Percentiles rank a stretch among this genome's conserved stretches.
phyloP scores from a whole-genome alignment of 352 stramenopile species.

The Globisporangium lucens region DNA sequence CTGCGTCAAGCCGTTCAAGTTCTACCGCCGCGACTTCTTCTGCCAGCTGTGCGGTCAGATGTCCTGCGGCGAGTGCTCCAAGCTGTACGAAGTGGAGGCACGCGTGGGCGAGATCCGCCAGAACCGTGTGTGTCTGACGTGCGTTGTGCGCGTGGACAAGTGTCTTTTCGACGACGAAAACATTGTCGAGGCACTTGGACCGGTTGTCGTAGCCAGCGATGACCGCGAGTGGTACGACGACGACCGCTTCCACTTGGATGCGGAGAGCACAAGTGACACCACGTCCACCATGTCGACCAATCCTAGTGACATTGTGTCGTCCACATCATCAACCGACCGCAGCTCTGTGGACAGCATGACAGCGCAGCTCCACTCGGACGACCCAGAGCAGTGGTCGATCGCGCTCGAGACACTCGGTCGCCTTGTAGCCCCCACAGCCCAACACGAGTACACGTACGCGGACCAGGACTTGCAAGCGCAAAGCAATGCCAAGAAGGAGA shows the following conservation, averaged over 20 bases:
- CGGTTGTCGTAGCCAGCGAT: slow-evolving; percentile 36
- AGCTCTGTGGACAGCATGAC: slow-evolving; percentile 25
- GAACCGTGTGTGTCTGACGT: slow-evolving; percentile 40
- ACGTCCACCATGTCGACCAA: slow-evolving; percentile 2
- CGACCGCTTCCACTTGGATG: slow-evolving; percentile 13
- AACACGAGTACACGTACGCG: slow-evolving; percentile 7
- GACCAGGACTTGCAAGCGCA: not conserved
- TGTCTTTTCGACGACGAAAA: slow-evolving; percentile 51
- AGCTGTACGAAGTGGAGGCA: too few relatives aligned
- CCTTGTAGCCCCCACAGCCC: slow-evolving; percentile 28
- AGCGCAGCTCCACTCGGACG: slow-evolving; percentile 37
- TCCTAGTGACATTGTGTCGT: not conserved
- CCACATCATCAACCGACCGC: not conserved
- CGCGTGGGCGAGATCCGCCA: slow-evolving; percentile 35
- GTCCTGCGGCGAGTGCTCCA: too few relatives aligned
- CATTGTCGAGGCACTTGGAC: slow-evolving; percentile 37
- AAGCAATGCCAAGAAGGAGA: not conserved
- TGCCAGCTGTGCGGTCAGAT: too few relatives aligned
- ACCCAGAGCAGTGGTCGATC: slow-evolving; percentile 33
- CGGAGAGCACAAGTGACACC: slow-evolving; percentile 7
- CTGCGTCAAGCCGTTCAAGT: too few relatives aligned
- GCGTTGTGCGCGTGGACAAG: slow-evolving; percentile 39
- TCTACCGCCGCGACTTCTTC: too few relatives aligned
- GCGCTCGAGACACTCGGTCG: slow-evolving; percentile 45
- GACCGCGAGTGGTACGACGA: slow-evolving; percentile 38